Percentiles rank a stretch among this genome's conserved stretches.
These are phyloP conservation scores for Exserohilum turcica DNA, from an alignment of 2,329 filamentous ascomycete genomes.

Conservation along the genomic window DNA sequence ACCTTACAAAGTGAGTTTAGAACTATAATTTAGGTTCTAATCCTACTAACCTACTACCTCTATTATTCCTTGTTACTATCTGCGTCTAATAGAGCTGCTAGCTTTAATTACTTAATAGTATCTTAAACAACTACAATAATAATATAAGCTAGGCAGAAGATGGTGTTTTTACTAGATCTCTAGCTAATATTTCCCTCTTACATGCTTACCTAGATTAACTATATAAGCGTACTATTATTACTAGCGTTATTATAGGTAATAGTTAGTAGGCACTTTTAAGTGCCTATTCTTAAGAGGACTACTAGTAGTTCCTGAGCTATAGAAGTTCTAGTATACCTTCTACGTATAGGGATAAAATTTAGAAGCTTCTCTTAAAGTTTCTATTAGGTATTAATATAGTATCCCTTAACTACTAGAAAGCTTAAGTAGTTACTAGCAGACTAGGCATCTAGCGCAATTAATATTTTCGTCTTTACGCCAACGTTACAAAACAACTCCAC, in stretches of 20 bases:
- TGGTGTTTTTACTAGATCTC: background rate
- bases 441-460: constrained; percentile 5
- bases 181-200: background rate
- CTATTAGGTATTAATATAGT: too few relatives aligned
- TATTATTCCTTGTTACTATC: background rate
- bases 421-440: constrained; percentile 6
- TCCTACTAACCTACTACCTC: background rate
- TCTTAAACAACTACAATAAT: constrained; percentile 8
- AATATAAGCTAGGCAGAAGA: constrained; percentile 1
- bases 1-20: background rate
- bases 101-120: background rate
- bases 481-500: background rate
- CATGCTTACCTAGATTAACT: background rate
- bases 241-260: background rate
- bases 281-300: background rate
- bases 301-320: background rate
- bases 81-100: background rate
- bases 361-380: constrained; percentile 1
- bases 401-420: constrained; percentile 8
- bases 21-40: too few relatives aligned
- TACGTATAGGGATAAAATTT: constrained; percentile 7
- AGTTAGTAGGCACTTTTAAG: background rate
- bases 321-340: background rate
- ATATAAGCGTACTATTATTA: background rate
- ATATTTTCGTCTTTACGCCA: background rate